Evolutionary conservation across 306 rosid species (phyloP), one percentile per base, ranked within the genome.

Genomic region (Cicer chorassanicum): DNA sequence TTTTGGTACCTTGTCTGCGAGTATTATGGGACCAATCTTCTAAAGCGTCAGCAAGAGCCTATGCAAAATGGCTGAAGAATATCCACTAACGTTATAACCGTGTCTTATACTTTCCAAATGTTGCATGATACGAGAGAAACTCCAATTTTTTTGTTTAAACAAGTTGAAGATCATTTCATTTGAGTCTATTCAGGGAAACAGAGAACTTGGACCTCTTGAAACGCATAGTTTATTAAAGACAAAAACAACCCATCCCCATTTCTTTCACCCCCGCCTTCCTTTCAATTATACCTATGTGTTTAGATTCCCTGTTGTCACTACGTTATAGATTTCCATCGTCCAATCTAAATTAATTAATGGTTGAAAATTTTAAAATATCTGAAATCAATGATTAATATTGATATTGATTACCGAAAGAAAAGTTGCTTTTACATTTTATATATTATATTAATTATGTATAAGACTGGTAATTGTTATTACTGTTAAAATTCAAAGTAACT

Each of bases 191-290:
- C 43, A 76, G 65, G 70, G 78, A 78, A 74, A 81, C 92, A 86
- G 75, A 83, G 86, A 82, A 86, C 84, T 83, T 84, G 86, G 90
- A 82, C 91, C 78, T 81, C 67, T 76, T 83, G 78, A 46, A 73
- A 75, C 75, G 69, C 43, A 60, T 75, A 78, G 77, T 73, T 45
- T 54, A 55, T 19, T 64, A 9, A 77, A 72, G 89, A 84, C 90
- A 88, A 81, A 83, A 82, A 68, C 38, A 76, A 86, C 78, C 96
- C 98, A 92, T 87, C 50, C 89, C 83, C 16, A 55, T 55, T n/a
- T 21, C 76, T 12, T 60, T 59, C 13, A 57, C 12, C 42, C 45
- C 44, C 24, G 41, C 57, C 49, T 10, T 70, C 43, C 42, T 77
- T 60, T 75, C 63, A 78, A 54, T n/a, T 75, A 54, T 36, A 24